A percentile compares a stretch with the other conserved stretches of the same genome.
These are phyloP conservation scores for Colletotrichum ledebouriae DNA, from an alignment of 2,329 filamentous ascomycete species.

Conservation along the genomic window DNA sequence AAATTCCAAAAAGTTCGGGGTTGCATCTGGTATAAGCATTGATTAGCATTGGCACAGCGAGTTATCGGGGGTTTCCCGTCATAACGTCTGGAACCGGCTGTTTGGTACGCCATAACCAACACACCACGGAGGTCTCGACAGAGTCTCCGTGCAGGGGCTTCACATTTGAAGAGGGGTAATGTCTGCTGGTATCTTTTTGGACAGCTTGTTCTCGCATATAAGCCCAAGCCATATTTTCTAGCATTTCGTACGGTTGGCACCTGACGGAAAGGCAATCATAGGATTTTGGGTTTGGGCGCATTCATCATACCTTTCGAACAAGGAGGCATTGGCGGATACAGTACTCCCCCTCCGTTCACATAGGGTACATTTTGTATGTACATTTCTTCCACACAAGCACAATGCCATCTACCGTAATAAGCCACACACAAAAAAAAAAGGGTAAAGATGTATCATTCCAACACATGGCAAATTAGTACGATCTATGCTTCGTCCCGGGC, in stretches of 20 bases:
- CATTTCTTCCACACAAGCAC: not conserved
- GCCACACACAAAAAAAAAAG: not conserved
- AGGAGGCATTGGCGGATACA: constrained; percentile 42
- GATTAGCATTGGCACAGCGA: constrained; percentile 39
- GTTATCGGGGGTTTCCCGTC: constrained; percentile 22
- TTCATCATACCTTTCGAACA: constrained; percentile 10
- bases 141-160: constrained; percentile 23
- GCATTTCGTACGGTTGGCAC: constrained; percentile 38
- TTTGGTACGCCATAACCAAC: constrained; percentile 36
- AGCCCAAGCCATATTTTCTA: constrained; percentile 1
- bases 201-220: constrained; percentile 1
- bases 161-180: constrained; percentile 8
- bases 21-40: constrained; percentile 37
- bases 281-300: constrained; percentile 5
- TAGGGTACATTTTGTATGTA: constrained; percentile 3
- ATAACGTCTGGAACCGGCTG: constrained; percentile 11
- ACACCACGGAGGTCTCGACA: constrained; percentile 28
- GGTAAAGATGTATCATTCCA: too few species aligned
- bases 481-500: not conserved
- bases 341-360: constrained; percentile 40
- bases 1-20: constrained; percentile 27
- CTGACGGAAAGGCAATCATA: constrained; percentile 9
- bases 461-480: not conserved
- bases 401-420: not conserved
- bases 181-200: not conserved